Evolutionary conservation across 2,329 filamentous ascomycete species (phyloP).

Genomic region (Colletotrichum kahawae): DNA sequence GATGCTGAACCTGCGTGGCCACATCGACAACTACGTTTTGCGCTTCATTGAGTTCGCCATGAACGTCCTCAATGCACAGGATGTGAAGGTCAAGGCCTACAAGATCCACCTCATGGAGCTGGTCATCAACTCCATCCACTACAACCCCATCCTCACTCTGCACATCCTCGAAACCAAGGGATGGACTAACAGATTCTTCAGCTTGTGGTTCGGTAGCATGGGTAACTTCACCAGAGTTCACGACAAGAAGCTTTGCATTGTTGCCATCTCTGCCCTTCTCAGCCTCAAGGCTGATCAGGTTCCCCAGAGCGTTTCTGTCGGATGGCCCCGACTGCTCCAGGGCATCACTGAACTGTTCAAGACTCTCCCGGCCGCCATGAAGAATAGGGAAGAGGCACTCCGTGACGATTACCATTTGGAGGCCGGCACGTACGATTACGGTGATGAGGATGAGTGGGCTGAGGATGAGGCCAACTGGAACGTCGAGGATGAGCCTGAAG

Average conservation of each 20-base stretch:
- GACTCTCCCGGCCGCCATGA: conserved; percentile 84
- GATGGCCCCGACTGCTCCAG: conserved; percentile 89
- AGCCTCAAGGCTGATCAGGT: conserved; percentile 81
- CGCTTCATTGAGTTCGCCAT: conserved; percentile 92
- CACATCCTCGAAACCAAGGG: conserved; percentile 87
- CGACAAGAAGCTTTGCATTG: conserved; percentile 98
- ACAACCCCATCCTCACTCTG: conserved; percentile 86
- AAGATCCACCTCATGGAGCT: conserved; percentile 98
- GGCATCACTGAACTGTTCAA: conserved; percentile 92
- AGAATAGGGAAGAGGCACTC: conserved; percentile 90
- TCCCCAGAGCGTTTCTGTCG: conserved; percentile 89
- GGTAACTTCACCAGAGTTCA: conserved; percentile 92
- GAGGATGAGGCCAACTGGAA: conserved; percentile 85
- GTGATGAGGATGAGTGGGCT: conserved; percentile 81
- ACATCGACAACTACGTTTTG: conserved; percentile 86
- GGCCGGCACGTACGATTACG: conserved; percentile 62
- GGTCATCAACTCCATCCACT: conserved; percentile 97
- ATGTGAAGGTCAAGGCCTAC: conserved; percentile 90
- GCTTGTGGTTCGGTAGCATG: conserved; percentile 96
- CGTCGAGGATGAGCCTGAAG: conserved; percentile 72
- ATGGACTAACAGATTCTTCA: conserved; percentile 99
- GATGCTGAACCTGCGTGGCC: conserved; percentile 91
- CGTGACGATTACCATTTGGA: conserved; percentile 84
- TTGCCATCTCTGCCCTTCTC: conserved; percentile 86
- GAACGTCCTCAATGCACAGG: conserved; percentile 75